These are phyloP conservation scores for Blepharisma undulans DNA, from an alignment of 169 alveolate genomes.

Conservation along the genomic window DNA sequence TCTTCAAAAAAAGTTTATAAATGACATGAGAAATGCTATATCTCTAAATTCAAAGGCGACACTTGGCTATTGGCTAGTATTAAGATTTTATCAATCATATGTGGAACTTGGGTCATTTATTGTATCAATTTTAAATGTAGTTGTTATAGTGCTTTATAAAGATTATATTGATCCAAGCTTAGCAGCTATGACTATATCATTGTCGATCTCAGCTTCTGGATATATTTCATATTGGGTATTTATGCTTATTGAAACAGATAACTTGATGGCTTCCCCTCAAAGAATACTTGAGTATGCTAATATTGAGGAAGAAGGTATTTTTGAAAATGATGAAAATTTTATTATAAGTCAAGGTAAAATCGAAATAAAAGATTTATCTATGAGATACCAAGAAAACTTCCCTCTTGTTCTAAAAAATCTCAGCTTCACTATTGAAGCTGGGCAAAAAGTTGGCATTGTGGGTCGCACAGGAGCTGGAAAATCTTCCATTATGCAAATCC, in stretches of 20 bases:
- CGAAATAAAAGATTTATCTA: conserved; percentile 58
- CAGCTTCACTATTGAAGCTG: conserved; percentile 66
- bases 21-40: background rate
- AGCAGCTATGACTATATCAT: background rate
- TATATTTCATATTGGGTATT: background rate
- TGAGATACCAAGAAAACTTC: conserved; percentile 73
- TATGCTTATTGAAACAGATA: background rate
- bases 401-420: conserved; percentile 69
- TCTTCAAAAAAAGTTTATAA: background rate
- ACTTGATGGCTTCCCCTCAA: background rate
- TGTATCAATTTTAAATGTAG: background rate
- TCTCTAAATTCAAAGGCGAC: background rate
- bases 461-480: conserved; percentile 93
- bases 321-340: background rate
- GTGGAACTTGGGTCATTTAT: background rate
- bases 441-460: conserved; percentile 82
- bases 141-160: background rate
- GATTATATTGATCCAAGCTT: background rate
- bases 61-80: background rate
- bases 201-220: background rate
- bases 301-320: background rate
- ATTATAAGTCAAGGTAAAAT: conserved; percentile 37
- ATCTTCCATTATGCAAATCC: conserved; percentile 79
- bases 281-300: background rate
- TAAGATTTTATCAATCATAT: background rate